phyloP scores from a whole-genome alignment of 129 eudicot genomes.

The Arctium lappa region DNA sequence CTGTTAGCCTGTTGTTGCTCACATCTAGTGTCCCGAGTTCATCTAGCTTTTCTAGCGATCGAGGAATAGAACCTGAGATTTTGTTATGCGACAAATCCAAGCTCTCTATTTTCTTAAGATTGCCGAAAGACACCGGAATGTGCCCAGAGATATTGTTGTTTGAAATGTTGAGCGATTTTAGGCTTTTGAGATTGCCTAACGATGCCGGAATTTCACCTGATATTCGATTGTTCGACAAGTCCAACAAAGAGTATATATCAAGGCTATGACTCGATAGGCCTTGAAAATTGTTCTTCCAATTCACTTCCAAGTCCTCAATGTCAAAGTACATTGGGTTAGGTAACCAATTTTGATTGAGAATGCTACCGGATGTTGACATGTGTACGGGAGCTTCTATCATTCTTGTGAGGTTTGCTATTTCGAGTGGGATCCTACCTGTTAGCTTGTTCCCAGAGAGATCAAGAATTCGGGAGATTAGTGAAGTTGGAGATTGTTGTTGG shows the following conservation, averaged over 20 bases:
- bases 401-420: slow-evolving; percentile 19
- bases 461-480: slow-evolving; percentile 26
- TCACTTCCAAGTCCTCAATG: slow-evolving; percentile 33
- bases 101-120: slow-evolving; percentile 28
- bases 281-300: slow-evolving; percentile 46
- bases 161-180: slow-evolving; percentile 46
- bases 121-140: slow-evolving; percentile 35
- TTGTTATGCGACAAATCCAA: slow-evolving; percentile 39
- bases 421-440: slow-evolving; percentile 21
- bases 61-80: slow-evolving; percentile 36
- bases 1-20: slow-evolving; percentile 37
- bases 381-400: slow-evolving; percentile 25
- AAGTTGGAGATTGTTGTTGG: slow-evolving; percentile 27
- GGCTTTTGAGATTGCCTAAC: slow-evolving; percentile 37
- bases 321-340: background rate
- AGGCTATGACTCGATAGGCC: slow-evolving; percentile 30
- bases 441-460: slow-evolving; percentile 33
- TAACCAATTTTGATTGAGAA: background rate
- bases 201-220: slow-evolving; percentile 39
- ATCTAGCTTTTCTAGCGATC: slow-evolving; percentile 25
- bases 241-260: slow-evolving; percentile 40
- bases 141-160: slow-evolving; percentile 33
- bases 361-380: background rate
- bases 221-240: slow-evolving; percentile 40
- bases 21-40: slow-evolving; percentile 28